Evolutionary conservation across 2,329 filamentous ascomycete species (phyloP).

Genomic region (Phyllosticta ampelicida): DNA sequence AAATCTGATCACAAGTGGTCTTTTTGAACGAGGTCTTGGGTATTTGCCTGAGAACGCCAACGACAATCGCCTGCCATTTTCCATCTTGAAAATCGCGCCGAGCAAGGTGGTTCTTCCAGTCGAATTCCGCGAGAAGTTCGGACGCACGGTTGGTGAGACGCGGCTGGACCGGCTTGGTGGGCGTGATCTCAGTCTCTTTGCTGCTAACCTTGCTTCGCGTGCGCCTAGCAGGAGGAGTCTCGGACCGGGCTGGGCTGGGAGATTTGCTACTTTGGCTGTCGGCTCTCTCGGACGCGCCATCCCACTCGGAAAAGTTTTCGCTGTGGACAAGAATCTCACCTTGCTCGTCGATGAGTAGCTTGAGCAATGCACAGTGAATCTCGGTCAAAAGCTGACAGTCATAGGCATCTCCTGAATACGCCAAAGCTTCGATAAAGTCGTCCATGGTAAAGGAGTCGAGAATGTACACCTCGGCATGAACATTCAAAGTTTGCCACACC

Average conservation of each 20-base stretch:
- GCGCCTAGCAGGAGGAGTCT: slow-evolving; percentile 61
- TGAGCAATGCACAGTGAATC: slow-evolving; percentile 82
- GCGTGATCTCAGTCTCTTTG: neutral
- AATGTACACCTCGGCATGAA: slow-evolving; percentile 92
- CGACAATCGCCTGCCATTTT: slow-evolving; percentile 83
- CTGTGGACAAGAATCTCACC: slow-evolving; percentile 65
- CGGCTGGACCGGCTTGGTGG: neutral
- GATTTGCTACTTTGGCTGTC: slow-evolving; percentile 38
- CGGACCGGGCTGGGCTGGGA: slow-evolving; percentile 31
- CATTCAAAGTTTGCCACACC: slow-evolving; percentile 93
- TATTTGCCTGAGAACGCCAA: slow-evolving; percentile 75
- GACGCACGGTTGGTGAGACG: slow-evolving; percentile 48
- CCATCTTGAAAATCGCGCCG: slow-evolving; percentile 79
- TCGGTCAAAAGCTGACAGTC: slow-evolving; percentile 82
- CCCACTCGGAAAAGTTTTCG: slow-evolving; percentile 52
- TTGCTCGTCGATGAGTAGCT: slow-evolving; percentile 69
- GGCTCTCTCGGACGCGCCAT: slow-evolving; percentile 21
- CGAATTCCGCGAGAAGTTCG: slow-evolving; percentile 61
- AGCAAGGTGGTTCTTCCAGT: slow-evolving; percentile 77
- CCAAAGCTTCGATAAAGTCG: slow-evolving; percentile 83
- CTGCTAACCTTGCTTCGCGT: slow-evolving; percentile 71
- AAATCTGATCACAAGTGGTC: slow-evolving; percentile 63
- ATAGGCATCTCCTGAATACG: slow-evolving; percentile 59
- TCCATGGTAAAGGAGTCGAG: slow-evolving; percentile 97
- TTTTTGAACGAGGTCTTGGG: slow-evolving; percentile 63